phyloP scores from a whole-genome alignment of 345 rosid species.

The Brassica cretica region DNA sequence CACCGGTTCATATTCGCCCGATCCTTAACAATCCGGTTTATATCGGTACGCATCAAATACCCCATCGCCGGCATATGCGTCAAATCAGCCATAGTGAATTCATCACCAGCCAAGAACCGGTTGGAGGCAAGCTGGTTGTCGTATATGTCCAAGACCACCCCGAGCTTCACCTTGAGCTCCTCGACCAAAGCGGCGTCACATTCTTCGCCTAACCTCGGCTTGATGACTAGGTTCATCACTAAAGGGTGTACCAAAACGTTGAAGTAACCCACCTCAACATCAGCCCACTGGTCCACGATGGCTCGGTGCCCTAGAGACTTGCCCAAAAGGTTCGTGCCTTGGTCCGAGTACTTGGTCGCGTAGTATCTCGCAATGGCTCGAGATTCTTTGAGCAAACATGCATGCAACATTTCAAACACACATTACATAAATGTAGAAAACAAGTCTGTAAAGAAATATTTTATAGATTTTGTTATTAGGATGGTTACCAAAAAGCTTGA shows the following conservation, averaged over 20 bases:
- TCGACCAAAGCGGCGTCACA: conserved; percentile 51
- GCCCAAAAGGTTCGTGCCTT: conserved; percentile 65
- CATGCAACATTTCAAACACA: neutral
- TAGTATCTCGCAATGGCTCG: conserved; percentile 86
- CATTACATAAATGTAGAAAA: neutral
- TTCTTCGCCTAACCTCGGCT: conserved; percentile 58
- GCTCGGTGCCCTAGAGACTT: conserved; percentile 65
- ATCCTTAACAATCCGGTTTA: conserved; percentile 48
- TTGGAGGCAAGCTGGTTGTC: conserved; percentile 53
- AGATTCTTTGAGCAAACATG: conserved; percentile 48
- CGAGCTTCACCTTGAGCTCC: conserved; percentile 51
- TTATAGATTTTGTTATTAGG: neutral
- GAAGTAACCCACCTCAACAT: conserved; percentile 83
- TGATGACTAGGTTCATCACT: conserved; percentile 54
- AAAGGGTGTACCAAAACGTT: conserved; percentile 56
- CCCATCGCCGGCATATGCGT: conserved; percentile 66
- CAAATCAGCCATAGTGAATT: conserved; percentile 72
- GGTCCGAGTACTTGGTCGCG: conserved; percentile 63
- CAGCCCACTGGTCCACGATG: conserved; percentile 81
- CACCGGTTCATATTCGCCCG: conserved; percentile 57
- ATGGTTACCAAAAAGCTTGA: conserved; percentile 65
- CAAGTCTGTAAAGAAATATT: neutral
- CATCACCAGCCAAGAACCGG: conserved; percentile 70
- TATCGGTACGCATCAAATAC: conserved; percentile 45
- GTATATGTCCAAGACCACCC: conserved; percentile 63